Base-by-base conservation (phyloP, 2,329 filamentous ascomycete genomes). In the Neocatenulostroma microsporum region DNA sequence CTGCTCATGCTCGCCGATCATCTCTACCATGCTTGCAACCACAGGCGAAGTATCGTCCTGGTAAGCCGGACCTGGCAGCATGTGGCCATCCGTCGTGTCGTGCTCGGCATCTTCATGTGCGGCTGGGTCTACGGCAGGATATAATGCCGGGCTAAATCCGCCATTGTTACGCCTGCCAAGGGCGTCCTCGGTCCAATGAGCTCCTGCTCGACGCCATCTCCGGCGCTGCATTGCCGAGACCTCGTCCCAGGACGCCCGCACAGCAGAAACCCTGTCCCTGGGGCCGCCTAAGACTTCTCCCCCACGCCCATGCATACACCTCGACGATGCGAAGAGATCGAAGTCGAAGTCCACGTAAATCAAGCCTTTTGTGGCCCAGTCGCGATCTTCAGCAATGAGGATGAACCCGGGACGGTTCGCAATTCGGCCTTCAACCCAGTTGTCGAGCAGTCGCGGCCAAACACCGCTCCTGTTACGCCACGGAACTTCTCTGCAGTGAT, bases 401-500 rank as follows among this genome's bases (percentile, higher is more conserved):
- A 35, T 35, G 7, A 35, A 17, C n/a, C n/a, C n/a, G n/a, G n/a
- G n/a, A n/a, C n/a, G n/a, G n/a, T n/a, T n/a, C n/a, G n/a, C n/a
- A n/a, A n/a, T n/a, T n/a, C n/a, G n/a, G n/a, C 32, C 32, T 26
- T 18, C 10, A 23, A 10, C n/a, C 18, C 32, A 4, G 32, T 23
- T 3, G 12, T 24, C 21, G 11, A 23, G n/a, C 21, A 35, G 32
- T 3, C 21, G 24, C 10, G 32, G 32, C 32, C 32, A 35, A n/a
- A 35, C 21, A 19, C 32, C 21, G 19, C 27, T 35, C 3, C 32
- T 13, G 13, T 35, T 27, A 9, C 32, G 21, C 32, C 32, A 27
- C 3, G 11, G 6, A 15, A 35, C n/a, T 27, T 35, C 32, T 14
- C 10, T 18, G 6, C 23, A 10, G 12, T 35, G 32, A 35, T 35